Evolutionary conservation across 2,329 filamentous ascomycete species (phyloP).

Genomic region (Hyphodiscus sp.): DNA sequence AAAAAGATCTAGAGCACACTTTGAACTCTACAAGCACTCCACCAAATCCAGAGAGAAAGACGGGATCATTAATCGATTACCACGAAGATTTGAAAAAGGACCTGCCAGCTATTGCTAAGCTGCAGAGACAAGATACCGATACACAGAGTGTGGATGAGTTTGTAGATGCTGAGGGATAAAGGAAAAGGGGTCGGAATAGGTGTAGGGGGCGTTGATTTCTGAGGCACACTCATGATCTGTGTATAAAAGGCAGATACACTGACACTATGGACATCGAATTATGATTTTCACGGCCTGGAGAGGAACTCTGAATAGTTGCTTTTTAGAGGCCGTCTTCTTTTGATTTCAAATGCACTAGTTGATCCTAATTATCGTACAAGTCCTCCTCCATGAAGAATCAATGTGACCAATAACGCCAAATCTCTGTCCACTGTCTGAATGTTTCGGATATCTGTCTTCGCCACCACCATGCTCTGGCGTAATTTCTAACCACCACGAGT

Average conservation of each 20-base stretch:
- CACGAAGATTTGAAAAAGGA: conserved; percentile 45
- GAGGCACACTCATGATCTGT: not conserved
- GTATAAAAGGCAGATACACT: conserved; percentile 10
- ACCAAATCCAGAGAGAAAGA: conserved; percentile 3
- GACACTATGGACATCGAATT: not conserved
- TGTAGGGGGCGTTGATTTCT: conserved; percentile 2
- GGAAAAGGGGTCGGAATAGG: not conserved
- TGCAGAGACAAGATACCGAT: conserved; percentile 27
- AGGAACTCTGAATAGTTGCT: not conserved
- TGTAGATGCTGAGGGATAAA: conserved; percentile 28
- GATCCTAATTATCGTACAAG: not conserved
- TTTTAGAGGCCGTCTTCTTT: not conserved
- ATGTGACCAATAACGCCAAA: conserved; percentile 7
- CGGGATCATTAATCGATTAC: conserved; percentile 42
- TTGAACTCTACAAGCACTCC: conserved; percentile 21
- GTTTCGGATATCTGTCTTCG: not conserved
- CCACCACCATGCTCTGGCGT: too few relatives aligned
- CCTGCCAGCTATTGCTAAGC: conserved; percentile 32
- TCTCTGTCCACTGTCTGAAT: not conserved
- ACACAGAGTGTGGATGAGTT: conserved; percentile 29
- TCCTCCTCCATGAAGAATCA: not conserved
- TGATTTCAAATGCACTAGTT: not conserved
- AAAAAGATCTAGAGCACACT: conserved; percentile 25
- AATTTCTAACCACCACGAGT: too few relatives aligned
- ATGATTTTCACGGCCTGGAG: not conserved